Base-by-base conservation (phyloP, 1,139 yeast genomes). In the Zygosaccharomyces sapae region DNA sequence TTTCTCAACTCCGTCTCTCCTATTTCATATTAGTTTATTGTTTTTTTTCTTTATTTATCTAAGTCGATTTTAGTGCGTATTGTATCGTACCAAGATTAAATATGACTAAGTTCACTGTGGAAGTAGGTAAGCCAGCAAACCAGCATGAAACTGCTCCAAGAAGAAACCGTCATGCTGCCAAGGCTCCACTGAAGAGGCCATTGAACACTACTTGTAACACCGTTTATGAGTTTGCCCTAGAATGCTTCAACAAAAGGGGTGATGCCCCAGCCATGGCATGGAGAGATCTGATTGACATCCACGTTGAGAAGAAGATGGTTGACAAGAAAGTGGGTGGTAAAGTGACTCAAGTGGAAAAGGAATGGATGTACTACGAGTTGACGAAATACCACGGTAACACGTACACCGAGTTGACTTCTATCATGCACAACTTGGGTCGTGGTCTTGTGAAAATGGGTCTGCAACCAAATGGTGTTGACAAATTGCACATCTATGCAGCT, bases 141-240 rank as follows among this genome's bases (percentile, higher is more conserved):
- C 77, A 79, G 8, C 94, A 95, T 51, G 97, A 90, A 71, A 86
- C 96, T 25, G 95, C 96, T 3, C 95, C 95, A 55, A 81, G 95
- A 71, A 81, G 96, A 72, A 85, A 80, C 42, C 40, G 39, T 62
- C 72, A 74, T 50, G 70, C 77, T 47, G 81, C 80, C 48, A 80
- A 79, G 56, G 77, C 71, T 3, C 65, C 75, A 1, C 60, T 81
- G 12, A 66, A 64, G n/a, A 76, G 80, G 63, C 94, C 94, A 2
- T 45, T 57, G 3, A 83, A 76, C 50, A 75, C 78, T 51, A 77
- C 77, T 50, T 80, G 85, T 50, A 71, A 73, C 49, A 87, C 94
- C 6, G 72, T 89, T 38, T 84, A 81, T 55, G 95, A 86, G 55
- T 82, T 75, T 56, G 69, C 86, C 51, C 70, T 75, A 48, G 92